Base-by-base conservation (phyloP, 306 rosid species). In the Begonia loranthoides region DNA sequence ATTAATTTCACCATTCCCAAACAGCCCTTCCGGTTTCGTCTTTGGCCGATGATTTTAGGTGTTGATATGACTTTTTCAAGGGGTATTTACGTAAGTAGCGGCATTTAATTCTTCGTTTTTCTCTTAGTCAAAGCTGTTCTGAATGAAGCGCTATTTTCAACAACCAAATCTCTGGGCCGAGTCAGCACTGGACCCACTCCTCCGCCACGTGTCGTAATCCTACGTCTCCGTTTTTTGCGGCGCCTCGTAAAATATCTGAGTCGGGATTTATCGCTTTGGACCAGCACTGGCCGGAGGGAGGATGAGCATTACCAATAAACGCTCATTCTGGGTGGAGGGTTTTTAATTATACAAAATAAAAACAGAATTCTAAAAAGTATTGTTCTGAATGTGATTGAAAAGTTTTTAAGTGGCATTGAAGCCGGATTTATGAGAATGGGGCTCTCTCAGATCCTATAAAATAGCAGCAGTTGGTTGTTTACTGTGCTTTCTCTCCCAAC, bases 371-470 rank as follows among this genome's bases (percentile, higher is more conserved):
- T 19, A 19, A 4, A 19, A 19, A 19, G 3, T 19, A 2, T 19
- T 19, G 22, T 19, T 28, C 5, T 28, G n/a, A n/a, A n/a, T 39
- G 6, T 39, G 1, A 13, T 43, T 12, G 47, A 43, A 43, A 43
- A 40, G 36, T 28, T 28, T 7, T 58, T 17, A 52, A 52, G 57
- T 47, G 55, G 70, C 21, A 2, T 17, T 58, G 55, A 62, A 76
- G 64, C 77, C 69, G 48, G 57, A 55, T 62, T 76, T 28, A 28
- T 58, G 38, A 49, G 49, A 33, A 28, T 28, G 39, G 52, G 77
- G 74, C 69, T 17, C 70, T 70, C 73, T 50, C 57, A 56, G 68
- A 73, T 70, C 81, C 93, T 81, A 78, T 80, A 78, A 73, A 87
- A 66, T 49, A 41, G 81, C 65, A 17, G 13, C 17, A 59, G 56